phyloP scores from a whole-genome alignment of 192 early-diverging fungal genomes.

The Allomyces macrogynus region DNA sequence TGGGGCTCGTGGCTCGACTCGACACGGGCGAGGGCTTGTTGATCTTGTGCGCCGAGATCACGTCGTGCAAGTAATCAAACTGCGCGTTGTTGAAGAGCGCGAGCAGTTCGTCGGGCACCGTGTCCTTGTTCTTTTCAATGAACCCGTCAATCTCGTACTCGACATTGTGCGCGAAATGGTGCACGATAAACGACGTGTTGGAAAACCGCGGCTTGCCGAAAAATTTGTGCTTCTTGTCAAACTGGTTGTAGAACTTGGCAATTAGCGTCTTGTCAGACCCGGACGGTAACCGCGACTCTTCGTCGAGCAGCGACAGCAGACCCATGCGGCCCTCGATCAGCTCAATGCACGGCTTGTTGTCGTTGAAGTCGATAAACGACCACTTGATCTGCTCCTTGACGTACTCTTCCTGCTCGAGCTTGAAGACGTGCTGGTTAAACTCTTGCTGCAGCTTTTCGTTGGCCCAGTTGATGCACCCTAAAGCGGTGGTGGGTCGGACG shows the following conservation, averaged over 20 bases:
- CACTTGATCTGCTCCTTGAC: conserved; percentile 87
- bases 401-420: conserved; percentile 97
- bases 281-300: conserved; percentile 70
- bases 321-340: conserved; percentile 91
- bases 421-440: conserved; percentile 97
- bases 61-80: conserved; percentile 62
- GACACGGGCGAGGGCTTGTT: not conserved
- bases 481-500: no score
- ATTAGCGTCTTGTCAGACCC: conserved; percentile 68
- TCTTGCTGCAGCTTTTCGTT: conserved; percentile 99
- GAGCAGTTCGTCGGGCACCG: conserved; percentile 79
- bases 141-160: conserved; percentile 85
- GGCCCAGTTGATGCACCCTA: conserved; percentile 11
- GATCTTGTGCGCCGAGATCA: conserved; percentile 21
- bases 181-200: conserved; percentile 68
- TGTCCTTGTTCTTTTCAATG: conserved; percentile 97
- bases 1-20: not conserved
- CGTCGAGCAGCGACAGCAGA: conserved; percentile 86
- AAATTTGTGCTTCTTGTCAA: conserved; percentile 47
- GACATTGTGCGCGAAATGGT: conserved; percentile 90
- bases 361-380: conserved; percentile 97
- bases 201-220: conserved; percentile 87
- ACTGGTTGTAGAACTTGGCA: conserved; percentile 76
- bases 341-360: conserved; percentile 97
- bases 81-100: conserved; percentile 51